These are phyloP conservation scores for Lupinus albus DNA, from an alignment of 306 rosid species.

Conservation along the genomic window DNA sequence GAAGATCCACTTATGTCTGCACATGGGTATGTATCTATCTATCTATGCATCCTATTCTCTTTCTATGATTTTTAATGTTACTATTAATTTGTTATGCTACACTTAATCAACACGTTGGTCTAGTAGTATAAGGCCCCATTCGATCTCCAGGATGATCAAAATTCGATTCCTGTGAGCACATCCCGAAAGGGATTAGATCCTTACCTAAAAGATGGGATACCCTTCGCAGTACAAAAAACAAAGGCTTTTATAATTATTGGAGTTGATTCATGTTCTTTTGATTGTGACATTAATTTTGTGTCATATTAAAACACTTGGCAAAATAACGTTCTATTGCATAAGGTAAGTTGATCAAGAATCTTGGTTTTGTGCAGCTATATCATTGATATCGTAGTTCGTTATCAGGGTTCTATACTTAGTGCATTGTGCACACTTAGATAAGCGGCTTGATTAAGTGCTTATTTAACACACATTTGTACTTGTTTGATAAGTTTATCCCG, in stretches of 20 bases:
- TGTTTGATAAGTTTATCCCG: too few species aligned
- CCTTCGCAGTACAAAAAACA: too few species aligned
- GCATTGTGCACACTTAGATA: too few species aligned
- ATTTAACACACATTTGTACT: too few species aligned
- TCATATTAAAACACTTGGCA: background rate
- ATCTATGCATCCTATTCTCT: too few species aligned
- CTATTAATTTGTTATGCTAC: background rate
- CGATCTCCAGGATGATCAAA: too few species aligned
- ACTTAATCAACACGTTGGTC: too few species aligned
- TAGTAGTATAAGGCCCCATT: too few species aligned
- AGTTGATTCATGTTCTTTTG: background rate
- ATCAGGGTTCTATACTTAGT: background rate
- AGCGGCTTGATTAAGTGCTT: too few species aligned
- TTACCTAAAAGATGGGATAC: too few species aligned
- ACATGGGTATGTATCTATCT: conserved; percentile 49
- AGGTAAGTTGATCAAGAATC: background rate
- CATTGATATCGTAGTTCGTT: background rate
- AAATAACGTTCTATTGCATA: background rate
- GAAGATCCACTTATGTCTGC: conserved; percentile 90
- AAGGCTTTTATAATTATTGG: background rate
- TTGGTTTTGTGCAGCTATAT: background rate
- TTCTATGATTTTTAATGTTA: background rate
- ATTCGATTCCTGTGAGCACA: too few species aligned
- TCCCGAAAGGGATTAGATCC: too few species aligned
- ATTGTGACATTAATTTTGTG: background rate